These are phyloP conservation scores for Rhodotorula toruloides DNA, from an alignment of 768 basidiomycete species.

Conservation along the genomic window DNA sequence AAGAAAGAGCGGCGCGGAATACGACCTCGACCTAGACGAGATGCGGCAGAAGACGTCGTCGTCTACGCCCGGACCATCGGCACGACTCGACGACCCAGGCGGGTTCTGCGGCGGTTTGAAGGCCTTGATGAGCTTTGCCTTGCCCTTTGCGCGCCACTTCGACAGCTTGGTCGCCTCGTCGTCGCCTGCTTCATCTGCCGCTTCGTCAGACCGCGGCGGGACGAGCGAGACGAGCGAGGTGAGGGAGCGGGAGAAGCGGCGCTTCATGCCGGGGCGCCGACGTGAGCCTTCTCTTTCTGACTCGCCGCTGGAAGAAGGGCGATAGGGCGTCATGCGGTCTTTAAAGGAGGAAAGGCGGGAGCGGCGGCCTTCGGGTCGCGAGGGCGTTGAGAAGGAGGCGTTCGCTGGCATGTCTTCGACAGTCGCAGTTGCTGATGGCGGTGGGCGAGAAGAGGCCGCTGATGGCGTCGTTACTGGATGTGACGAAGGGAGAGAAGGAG, in stretches of 20 bases:
- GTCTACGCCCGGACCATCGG: too few species aligned
- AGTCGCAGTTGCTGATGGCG: background rate
- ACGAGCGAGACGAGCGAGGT: background rate
- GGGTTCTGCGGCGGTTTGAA: background rate
- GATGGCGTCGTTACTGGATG: too few species aligned
- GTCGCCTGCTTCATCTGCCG: background rate
- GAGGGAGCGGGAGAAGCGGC: conserved; percentile 23
- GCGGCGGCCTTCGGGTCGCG: background rate
- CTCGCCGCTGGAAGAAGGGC: background rate
- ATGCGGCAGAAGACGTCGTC: background rate
- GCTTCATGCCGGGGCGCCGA: background rate
- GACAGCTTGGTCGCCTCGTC: background rate
- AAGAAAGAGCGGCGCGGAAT: conserved; percentile 11
- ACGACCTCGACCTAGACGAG: background rate
- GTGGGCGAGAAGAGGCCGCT: too few species aligned
- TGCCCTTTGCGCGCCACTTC: background rate
- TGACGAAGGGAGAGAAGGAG: too few species aligned
- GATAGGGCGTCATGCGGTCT: background rate
- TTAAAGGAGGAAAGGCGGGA: background rate
- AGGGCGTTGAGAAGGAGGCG: background rate
- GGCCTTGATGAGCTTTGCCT: conserved; percentile 1
- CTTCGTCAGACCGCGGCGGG: background rate
- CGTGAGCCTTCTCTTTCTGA: background rate
- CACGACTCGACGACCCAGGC: background rate
- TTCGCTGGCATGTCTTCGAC: background rate